Conservation (phyloP, 495 filamentous ascomycete species). For the Penicillium cataractarum region DNA sequence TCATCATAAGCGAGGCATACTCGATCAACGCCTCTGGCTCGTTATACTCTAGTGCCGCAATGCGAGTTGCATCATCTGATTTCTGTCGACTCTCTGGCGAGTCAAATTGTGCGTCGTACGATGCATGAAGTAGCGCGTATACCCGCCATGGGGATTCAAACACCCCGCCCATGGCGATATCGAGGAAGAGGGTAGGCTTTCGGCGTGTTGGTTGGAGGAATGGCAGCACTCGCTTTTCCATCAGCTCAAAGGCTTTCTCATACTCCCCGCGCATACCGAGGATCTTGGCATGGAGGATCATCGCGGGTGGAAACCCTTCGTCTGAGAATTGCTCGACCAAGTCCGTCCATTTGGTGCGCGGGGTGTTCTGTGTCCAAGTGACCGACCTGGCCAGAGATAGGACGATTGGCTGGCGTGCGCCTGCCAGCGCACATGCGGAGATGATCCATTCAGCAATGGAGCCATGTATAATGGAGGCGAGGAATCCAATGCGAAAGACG, state of each 20-base stretch:
- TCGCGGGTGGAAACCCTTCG: conserved; percentile 33
- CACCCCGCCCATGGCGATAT: conserved; percentile 11
- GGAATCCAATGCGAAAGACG: conserved; percentile 31
- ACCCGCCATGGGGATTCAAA: conserved; percentile 33
- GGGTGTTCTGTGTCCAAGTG: background rate
- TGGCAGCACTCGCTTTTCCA: conserved; percentile 30
- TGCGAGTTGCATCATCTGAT: conserved; percentile 17
- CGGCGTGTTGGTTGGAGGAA: conserved; percentile 20
- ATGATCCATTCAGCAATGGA: conserved; percentile 29
- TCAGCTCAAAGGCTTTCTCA: conserved; percentile 26
- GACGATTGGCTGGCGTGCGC: conserved; percentile 17
- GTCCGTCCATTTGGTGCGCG: conserved; percentile 17
- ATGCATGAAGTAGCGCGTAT: conserved; percentile 28
- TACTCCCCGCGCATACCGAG: conserved; percentile 27
- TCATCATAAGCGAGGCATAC: conserved; percentile 31
- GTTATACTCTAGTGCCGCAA: conserved; percentile 37
- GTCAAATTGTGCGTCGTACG: conserved; percentile 6
- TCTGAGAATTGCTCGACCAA: conserved; percentile 29
- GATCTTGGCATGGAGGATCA: conserved; percentile 37
- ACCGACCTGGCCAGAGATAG: conserved; percentile 19
- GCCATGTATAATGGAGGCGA: background rate
- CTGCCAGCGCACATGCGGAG: conserved; percentile 31
- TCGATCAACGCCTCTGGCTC: conserved; percentile 34
- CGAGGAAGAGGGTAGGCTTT: background rate
- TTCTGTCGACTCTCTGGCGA: conserved; percentile 8